Evolutionary conservation across 2,329 filamentous ascomycete species (phyloP), one percentile per base, ranked within the genome.

Genomic region (Diaporthe batatas): DNA sequence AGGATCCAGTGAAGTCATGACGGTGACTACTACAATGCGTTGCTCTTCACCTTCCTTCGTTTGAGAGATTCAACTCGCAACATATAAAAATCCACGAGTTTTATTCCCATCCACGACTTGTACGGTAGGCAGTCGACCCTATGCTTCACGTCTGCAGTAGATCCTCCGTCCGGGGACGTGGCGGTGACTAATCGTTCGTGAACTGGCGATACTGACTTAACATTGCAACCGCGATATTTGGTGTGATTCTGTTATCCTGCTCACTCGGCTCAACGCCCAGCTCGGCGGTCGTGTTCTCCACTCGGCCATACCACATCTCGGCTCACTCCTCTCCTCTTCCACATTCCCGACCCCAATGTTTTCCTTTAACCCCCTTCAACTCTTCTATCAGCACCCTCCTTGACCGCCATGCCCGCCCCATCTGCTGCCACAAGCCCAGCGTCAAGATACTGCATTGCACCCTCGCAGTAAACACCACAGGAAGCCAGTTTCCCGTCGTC

Each of bases 391-490:
- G 18, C 25, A 32, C 5, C 53, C 25, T 57, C 8, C 21, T 18
- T 18, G 32, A 14, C 14, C 18, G 23, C 25, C 51, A 21, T 32
- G 51, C 7, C 21, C 16, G 11, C 29, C 32, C 16, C 53, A n/a
- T n/a, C 5, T n/a, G 29, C 53, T 57, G 29, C 53, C 2, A 34
- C 53, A 11, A 57, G 53, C 16, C 53, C 21, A 57, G 53, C 53
- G 29, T 18, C 23, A 53, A 32, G 14, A 32, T 54, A 54, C 53
- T 57, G 53, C 53, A 36, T 57, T 57, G 32, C 53, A 57, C 53
- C 34, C 32, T 34, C 53, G 53, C 32, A 57, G 32, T 34, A 36
- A n/a, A 32, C 29, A 36, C 53, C 53, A 57, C 0, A 16, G 7
- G 29, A n/a, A 16, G 29, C 53, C 18, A 34, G 25, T 55, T 6